A percentile compares a stretch with the other conserved stretches of the same genome.
phyloP scores from a whole-genome alignment of 345 rosid genomes.

The Ceriops tagal region DNA sequence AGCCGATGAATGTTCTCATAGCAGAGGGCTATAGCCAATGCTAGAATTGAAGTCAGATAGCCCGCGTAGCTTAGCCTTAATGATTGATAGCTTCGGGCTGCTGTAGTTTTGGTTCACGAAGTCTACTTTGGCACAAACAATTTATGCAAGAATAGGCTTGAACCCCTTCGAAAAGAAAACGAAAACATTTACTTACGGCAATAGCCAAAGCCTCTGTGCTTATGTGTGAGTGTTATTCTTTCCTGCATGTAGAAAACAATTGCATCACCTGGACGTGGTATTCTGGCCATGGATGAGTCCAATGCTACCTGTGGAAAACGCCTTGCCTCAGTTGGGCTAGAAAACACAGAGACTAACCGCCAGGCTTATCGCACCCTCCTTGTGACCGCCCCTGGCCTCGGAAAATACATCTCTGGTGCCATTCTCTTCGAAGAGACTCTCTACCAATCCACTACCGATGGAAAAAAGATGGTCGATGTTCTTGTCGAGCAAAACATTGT shows the following conservation, averaged over 20 bases:
- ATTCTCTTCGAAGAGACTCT: constrained; percentile 96
- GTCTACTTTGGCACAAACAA: too few relatives aligned
- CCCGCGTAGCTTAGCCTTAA: too few relatives aligned
- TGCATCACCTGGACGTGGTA: constrained; percentile 97
- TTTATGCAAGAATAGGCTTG: too few relatives aligned
- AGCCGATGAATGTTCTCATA: too few relatives aligned
- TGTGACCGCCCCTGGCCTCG: constrained; percentile 77
- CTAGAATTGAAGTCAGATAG: too few relatives aligned
- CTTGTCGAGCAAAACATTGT: constrained; percentile 85
- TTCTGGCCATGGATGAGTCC: constrained; percentile 97
- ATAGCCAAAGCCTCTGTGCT: too few relatives aligned
- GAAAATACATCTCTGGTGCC: constrained; percentile 83
- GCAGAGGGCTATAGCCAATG: too few relatives aligned
- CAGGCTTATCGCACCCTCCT: constrained; percentile 93
- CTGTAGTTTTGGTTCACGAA: too few relatives aligned
- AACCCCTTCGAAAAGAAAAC: too few relatives aligned
- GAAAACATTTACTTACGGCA: too few relatives aligned
- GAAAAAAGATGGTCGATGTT: constrained; percentile 89
- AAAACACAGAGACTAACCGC: constrained; percentile 96
- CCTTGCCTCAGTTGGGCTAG: constrained; percentile 84
- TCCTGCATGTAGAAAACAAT: constrained; percentile 60
- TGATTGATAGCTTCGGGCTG: too few relatives aligned
- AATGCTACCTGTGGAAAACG: constrained; percentile 98
- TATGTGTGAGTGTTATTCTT: constrained; percentile 1
- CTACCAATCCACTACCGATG: constrained; percentile 82